phyloP scores from a whole-genome alignment of 495 filamentous ascomycete genomes.

The Xylaria cubensis region DNA sequence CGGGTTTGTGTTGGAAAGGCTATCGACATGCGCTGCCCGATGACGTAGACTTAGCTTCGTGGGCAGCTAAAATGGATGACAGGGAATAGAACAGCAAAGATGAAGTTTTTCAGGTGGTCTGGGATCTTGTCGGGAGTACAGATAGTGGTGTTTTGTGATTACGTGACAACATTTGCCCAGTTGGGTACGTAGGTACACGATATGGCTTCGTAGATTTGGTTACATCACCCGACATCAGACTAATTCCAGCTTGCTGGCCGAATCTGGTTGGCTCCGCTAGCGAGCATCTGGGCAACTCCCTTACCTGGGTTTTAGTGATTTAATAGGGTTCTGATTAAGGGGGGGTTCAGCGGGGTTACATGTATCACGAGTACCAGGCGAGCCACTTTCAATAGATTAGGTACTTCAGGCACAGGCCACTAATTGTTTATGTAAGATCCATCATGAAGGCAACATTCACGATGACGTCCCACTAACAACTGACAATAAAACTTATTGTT shows the following conservation, averaged over 20 bases:
- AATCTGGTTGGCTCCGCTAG: background rate
- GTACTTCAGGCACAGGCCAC: conserved; percentile 24
- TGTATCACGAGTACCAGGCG: background rate
- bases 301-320: background rate
- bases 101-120: conserved; percentile 12
- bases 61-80: background rate
- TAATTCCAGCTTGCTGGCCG: conserved; percentile 13
- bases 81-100: background rate
- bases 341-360: background rate
- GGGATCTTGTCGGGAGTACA: conserved; percentile 1
- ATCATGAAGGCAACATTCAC: conserved; percentile 32
- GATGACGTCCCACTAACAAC: conserved; percentile 37
- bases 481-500: conserved; percentile 8
- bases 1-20: background rate
- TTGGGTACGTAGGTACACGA: conserved; percentile 12
- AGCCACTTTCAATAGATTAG: background rate
- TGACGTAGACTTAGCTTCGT: background rate
- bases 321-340: background rate
- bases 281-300: background rate
- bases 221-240: conserved; percentile 21
- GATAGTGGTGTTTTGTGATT: conserved; percentile 23
- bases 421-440: background rate
- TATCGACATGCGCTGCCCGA: conserved; percentile 1
- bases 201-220: background rate
- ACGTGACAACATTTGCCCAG: conserved; percentile 14